Evolutionary conservation across 768 basidiomycete genomes (phyloP).

Genomic region (Pholiota molesta): DNA sequence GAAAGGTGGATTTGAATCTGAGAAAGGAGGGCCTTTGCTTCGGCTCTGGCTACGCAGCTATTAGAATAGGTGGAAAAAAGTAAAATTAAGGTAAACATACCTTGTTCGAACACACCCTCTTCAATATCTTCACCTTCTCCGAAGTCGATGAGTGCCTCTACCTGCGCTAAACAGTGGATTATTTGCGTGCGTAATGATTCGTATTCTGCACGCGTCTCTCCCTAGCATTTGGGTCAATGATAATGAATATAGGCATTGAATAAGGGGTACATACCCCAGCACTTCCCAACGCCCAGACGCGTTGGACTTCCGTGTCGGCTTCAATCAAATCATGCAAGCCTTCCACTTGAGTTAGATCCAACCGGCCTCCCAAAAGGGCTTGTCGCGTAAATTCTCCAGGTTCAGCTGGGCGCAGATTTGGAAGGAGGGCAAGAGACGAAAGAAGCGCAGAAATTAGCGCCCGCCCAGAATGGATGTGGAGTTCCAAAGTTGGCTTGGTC

Average conservation of each 20-base stretch:
- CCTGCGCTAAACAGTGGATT: slow-evolving; percentile 71
- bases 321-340: slow-evolving; percentile 86
- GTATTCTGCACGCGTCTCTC: slow-evolving; percentile 58
- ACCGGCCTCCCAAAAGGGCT: slow-evolving; percentile 77
- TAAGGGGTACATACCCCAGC: slow-evolving; percentile 56
- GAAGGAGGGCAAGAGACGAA: slow-evolving; percentile 58
- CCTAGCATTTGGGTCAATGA: slow-evolving; percentile 45
- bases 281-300: slow-evolving; percentile 69
- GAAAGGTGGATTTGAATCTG: slow-evolving; percentile 60
- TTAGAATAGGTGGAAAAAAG: neutral
- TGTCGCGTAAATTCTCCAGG: slow-evolving; percentile 89
- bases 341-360: slow-evolving; percentile 90
- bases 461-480: slow-evolving; percentile 87
- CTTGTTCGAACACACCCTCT: slow-evolving; percentile 74
- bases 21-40: slow-evolving; percentile 50
- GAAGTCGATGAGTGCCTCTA: slow-evolving; percentile 93
- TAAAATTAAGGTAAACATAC: slow-evolving; percentile 37
- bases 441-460: slow-evolving; percentile 79
- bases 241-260: neutral
- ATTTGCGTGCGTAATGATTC: slow-evolving; percentile 67
- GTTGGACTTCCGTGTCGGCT: slow-evolving; percentile 84
- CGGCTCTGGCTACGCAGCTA: slow-evolving; percentile 48
- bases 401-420: slow-evolving; percentile 75
- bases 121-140: slow-evolving; percentile 92
- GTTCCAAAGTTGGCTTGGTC: slow-evolving; percentile 77